Evolutionary conservation across 179 eudicot species (phyloP).

Genomic region (Spergularia azorica): DNA sequence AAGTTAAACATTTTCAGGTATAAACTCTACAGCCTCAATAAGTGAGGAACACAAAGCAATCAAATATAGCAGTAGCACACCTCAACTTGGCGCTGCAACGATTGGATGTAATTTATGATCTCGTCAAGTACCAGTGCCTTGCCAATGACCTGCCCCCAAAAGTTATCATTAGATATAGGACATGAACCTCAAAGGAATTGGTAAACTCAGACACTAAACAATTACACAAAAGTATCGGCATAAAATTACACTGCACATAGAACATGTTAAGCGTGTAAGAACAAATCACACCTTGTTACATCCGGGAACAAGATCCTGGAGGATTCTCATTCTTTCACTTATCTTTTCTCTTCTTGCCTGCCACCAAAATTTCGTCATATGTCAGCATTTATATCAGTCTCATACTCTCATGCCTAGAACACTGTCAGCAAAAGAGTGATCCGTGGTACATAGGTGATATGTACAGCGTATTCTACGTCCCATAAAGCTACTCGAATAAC

Average conservation of each 20-base stretch:
- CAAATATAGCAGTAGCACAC: conserved; percentile 33
- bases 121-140: conserved; percentile 97
- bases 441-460: neutral
- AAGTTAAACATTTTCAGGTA: conserved; percentile 11
- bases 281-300: conserved; percentile 69
- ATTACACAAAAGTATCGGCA: neutral
- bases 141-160: conserved; percentile 81
- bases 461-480: neutral
- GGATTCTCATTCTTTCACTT: conserved; percentile 91
- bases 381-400: neutral
- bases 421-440: neutral
- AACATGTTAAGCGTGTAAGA: neutral
- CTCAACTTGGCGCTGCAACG: conserved; percentile 97
- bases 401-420: neutral
- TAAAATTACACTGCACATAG: too few relatives aligned
- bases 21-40: conserved; percentile 10
- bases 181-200: neutral
- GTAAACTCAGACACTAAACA: neutral
- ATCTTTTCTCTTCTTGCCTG: conserved; percentile 99
- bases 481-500: neutral
- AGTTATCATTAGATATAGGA: conserved; percentile 8
- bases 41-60: neutral
- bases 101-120: conserved; percentile 93
- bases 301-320: conserved; percentile 95
- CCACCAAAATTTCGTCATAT: conserved; percentile 20